Percentiles rank a stretch among this genome's conserved stretches.
Evolutionary conservation across 2,329 filamentous ascomycete genomes (phyloP).

Genomic region (Calonectria hawksworthii): DNA sequence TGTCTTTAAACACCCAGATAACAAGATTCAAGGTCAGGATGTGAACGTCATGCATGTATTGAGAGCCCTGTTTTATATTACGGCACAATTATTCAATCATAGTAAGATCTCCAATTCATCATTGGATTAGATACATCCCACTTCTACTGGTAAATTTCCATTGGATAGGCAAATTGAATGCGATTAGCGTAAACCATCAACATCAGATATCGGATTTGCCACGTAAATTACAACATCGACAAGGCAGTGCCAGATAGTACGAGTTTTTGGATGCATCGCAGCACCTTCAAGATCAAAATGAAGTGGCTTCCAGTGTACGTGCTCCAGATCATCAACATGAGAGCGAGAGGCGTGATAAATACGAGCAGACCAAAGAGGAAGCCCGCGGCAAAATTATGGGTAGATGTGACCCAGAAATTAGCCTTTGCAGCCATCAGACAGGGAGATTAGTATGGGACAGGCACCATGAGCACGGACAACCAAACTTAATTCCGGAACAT

Average conservation of each 20-base stretch:
- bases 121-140: background rate
- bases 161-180: background rate
- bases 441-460: background rate
- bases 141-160: background rate
- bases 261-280: too few species aligned
- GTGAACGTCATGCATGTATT: background rate
- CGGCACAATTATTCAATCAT: background rate
- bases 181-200: background rate
- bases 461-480: background rate
- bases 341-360: background rate
- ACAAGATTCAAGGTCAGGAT: background rate
- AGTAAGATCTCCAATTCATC: background rate
- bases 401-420: constrained; percentile 1
- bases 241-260: background rate
- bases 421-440: background rate
- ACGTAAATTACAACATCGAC: background rate
- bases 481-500: constrained; percentile 1
- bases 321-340: background rate
- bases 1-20: background rate
- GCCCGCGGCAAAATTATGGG: background rate
- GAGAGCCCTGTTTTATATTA: background rate
- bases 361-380: background rate
- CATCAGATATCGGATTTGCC: background rate
- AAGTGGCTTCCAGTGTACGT: background rate
- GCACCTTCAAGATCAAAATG: background rate